Conservation (phyloP, 164 flowering plant species). For the Stephania yunnanensis region DNA sequence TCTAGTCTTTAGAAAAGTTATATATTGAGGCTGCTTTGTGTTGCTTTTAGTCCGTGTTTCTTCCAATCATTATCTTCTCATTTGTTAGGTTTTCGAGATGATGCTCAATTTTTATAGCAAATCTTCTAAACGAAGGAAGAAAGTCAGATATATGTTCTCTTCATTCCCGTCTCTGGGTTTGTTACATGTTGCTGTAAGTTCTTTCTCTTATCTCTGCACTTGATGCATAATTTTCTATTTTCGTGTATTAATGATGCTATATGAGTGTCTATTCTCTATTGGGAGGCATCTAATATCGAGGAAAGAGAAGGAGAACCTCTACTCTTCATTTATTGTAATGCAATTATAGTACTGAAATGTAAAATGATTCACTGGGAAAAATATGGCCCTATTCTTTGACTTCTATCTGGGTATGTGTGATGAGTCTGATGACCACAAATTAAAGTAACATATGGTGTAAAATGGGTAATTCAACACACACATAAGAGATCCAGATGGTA, state of each 20-base stretch:
- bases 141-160: slow-evolving; percentile 30
- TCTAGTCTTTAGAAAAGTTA: not conserved
- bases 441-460: too few species aligned
- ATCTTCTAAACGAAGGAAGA: slow-evolving; percentile 21
- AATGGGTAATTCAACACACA: too few species aligned
- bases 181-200: slow-evolving; percentile 85
- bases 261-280: too few species aligned
- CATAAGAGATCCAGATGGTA: too few species aligned
- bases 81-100: slow-evolving; percentile 52
- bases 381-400: too few species aligned
- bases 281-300: too few species aligned
- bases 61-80: not conserved
- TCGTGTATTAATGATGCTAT: not conserved
- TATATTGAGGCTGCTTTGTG: not conserved
- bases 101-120: slow-evolving; percentile 23
- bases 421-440: too few species aligned
- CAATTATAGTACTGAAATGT: too few species aligned
- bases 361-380: too few species aligned
- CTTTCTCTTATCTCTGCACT: not conserved
- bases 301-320: too few species aligned
- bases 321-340: too few species aligned
- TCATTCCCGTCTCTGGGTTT: slow-evolving; percentile 56
- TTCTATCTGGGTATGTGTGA: too few species aligned
- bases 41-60: not conserved
- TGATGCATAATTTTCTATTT: not conserved